phyloP scores from a whole-genome alignment of 179 eudicot genomes.

The Spinacia oleracea region DNA sequence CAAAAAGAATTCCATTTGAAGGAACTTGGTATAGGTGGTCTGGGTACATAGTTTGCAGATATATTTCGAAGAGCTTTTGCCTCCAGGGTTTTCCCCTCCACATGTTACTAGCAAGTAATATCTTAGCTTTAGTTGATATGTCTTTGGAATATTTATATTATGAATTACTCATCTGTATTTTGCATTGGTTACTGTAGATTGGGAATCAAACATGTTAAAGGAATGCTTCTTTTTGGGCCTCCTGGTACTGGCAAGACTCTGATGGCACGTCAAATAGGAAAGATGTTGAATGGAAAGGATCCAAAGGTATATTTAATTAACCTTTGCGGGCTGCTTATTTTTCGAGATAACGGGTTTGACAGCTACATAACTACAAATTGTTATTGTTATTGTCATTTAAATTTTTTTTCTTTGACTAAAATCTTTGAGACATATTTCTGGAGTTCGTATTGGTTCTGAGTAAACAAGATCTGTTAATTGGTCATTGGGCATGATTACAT shows the following conservation, averaged over 20 bases:
- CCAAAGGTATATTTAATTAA: constrained; percentile 62
- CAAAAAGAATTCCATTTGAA: constrained; percentile 94
- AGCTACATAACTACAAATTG: no score
- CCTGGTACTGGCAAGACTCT: constrained; percentile 99
- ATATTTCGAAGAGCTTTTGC: constrained; percentile 98
- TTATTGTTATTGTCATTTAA: neutral
- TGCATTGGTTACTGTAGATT: constrained; percentile 42
- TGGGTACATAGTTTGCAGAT: constrained; percentile 90
- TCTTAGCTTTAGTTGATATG: constrained; percentile 4
- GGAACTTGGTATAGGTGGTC: constrained; percentile 89
- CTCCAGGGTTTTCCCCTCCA: constrained; percentile 92
- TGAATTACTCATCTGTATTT: constrained; percentile 5
- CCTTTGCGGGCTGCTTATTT: constrained; percentile 7
- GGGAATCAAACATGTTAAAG: constrained; percentile 98
- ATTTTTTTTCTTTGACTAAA: neutral
- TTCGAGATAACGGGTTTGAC: neutral
- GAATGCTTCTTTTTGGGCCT: constrained; percentile 98
- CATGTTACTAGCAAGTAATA: constrained; percentile 89
- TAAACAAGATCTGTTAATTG: neutral
- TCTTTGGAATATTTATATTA: constrained; percentile 9
- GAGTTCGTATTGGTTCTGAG: neutral
- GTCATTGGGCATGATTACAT: neutral
- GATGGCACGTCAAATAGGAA: constrained; percentile 98
- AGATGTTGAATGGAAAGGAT: constrained; percentile 92
- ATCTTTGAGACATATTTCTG: neutral